A percentile compares a stretch with the other conserved stretches of the same genome.
These are phyloP conservation scores for Naegleria lovaniensis DNA, from an alignment of 208 protist genomes.

Conservation along the genomic window DNA sequence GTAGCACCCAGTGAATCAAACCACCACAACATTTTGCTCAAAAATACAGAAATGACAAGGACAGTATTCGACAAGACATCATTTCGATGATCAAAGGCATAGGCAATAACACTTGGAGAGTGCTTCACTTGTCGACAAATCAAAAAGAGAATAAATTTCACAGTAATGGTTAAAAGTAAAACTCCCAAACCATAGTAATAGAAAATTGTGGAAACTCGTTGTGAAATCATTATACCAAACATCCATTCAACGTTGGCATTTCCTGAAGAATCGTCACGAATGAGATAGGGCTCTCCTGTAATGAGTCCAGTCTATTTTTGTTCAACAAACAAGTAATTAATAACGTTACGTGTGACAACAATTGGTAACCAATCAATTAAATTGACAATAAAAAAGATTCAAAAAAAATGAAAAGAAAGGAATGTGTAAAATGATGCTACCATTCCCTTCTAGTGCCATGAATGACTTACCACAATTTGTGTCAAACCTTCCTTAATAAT, in stretches of 20 bases:
- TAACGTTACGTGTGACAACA: too few relatives aligned
- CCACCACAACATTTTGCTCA: slow-evolving; percentile 31
- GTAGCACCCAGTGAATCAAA: slow-evolving; percentile 49
- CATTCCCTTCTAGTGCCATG: too few relatives aligned
- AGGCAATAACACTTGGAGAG: slow-evolving; percentile 30
- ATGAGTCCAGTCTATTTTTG: neutral
- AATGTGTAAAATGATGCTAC: too few relatives aligned
- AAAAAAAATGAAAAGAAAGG: too few relatives aligned
- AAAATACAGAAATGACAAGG: slow-evolving; percentile 28
- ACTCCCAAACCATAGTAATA: neutral
- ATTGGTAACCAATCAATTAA: too few relatives aligned
- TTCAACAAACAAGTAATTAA: too few relatives aligned
- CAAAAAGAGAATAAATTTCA: neutral
- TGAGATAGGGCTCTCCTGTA: neutral
- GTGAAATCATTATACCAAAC: neutral
- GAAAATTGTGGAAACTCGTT: neutral
- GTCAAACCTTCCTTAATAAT: slow-evolving; percentile 11
- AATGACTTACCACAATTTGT: neutral
- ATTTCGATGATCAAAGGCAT: slow-evolving; percentile 53
- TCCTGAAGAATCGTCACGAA: neutral
- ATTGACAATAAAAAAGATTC: too few relatives aligned
- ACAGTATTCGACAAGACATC: slow-evolving; percentile 50
- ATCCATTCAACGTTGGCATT: neutral
- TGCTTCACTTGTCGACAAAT: neutral
- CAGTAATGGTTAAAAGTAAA: neutral